Evolutionary conservation across 164 flowering plant genomes (phyloP), one percentile per base, ranked within the genome.

Genomic region (Vitis labrusca): DNA sequence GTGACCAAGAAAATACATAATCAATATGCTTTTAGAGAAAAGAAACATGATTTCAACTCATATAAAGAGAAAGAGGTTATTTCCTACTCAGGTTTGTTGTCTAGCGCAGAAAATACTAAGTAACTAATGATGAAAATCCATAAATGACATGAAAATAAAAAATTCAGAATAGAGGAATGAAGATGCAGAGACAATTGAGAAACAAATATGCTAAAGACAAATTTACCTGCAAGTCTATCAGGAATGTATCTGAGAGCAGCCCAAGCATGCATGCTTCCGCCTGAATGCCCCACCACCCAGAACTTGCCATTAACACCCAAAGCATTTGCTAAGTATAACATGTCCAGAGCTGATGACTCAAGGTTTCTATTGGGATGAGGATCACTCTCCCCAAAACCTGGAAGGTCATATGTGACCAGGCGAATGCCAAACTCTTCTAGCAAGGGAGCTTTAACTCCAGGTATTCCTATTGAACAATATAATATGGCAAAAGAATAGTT

Each of bases 331-430:
- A 91, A 68, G 44, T 76, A 27, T 13, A 66, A 78, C 83, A 92
- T 84, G 73, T 94, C 98, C 70, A 73, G 59, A 32, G 97, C 97
- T 61, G 98, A 92, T 30, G 98, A 83, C 68, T 83, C 82, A 53
- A 94, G 93, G 74, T 81, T 84, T 71, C 98, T 83, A 15, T 61
- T 61, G 1, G 89, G 89, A 82, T 94, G 93, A 73, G 97, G 97
- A 73, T 91, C 97, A 69, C 98, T 94, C 89, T 94, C 97, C 10
- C 98, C 98, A 86, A 92, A 94, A 76, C 98, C 98, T 73, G 97
- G 98, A 76, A 92, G 97, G 83, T 94, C 98, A 77, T 88, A 94
- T 63, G 93, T 84, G 66, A 94, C 72, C 75, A 92, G 76, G 65
- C 87, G 92, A 61, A 92, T 76, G 49, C 97, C 98, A 83, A 83